A percentile compares a stretch with the other conserved stretches of the same genome.
Evolutionary conservation across 305 asterid genomes (phyloP).

Genomic region (Rubia balearica): DNA sequence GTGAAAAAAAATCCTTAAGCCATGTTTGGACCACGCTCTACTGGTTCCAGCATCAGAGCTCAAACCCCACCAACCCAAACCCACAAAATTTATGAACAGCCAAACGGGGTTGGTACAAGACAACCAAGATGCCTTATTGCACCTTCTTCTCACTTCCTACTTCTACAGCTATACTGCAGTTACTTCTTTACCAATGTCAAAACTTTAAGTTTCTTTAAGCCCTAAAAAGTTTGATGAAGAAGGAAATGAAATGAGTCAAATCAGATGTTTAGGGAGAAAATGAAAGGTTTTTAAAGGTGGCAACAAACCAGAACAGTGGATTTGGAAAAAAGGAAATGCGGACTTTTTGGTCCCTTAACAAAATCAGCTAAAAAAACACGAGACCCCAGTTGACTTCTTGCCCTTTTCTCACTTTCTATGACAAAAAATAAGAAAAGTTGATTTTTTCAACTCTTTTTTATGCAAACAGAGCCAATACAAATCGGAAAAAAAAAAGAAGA

Average conservation of each 20-base stretch:
- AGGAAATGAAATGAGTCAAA: slow-evolving; percentile 28
- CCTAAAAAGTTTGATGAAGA: slow-evolving; percentile 26
- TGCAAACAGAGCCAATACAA: background rate
- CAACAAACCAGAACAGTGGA: slow-evolving; percentile 15
- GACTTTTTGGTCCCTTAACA: slow-evolving; percentile 28
- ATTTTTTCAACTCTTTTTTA: background rate
- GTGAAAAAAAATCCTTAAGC: slow-evolving; percentile 8
- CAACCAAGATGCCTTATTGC: slow-evolving; percentile 49
- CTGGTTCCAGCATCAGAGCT: slow-evolving; percentile 21
- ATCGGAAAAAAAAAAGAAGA: no score
- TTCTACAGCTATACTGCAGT: slow-evolving; percentile 3
- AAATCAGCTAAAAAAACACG: slow-evolving; percentile 18
- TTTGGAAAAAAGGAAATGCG: slow-evolving; percentile 8
- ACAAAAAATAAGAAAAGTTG: background rate
- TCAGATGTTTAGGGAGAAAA: slow-evolving; percentile 25
- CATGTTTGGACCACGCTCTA: slow-evolving; percentile 24
- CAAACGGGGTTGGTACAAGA: slow-evolving; percentile 57
- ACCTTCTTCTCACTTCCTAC: slow-evolving; percentile 19
- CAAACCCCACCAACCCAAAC: slow-evolving; percentile 49
- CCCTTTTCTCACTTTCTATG: background rate
- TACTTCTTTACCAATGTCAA: slow-evolving; percentile 8
- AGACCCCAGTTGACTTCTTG: slow-evolving; percentile 19
- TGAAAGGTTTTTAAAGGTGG: slow-evolving; percentile 22
- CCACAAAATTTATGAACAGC: slow-evolving; percentile 45
- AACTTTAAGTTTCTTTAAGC: slow-evolving; percentile 23